A percentile compares a stretch with the other conserved stretches of the same genome.
Conservation (phyloP, 306 rosid genomes). For the Lupinus albus region DNA sequence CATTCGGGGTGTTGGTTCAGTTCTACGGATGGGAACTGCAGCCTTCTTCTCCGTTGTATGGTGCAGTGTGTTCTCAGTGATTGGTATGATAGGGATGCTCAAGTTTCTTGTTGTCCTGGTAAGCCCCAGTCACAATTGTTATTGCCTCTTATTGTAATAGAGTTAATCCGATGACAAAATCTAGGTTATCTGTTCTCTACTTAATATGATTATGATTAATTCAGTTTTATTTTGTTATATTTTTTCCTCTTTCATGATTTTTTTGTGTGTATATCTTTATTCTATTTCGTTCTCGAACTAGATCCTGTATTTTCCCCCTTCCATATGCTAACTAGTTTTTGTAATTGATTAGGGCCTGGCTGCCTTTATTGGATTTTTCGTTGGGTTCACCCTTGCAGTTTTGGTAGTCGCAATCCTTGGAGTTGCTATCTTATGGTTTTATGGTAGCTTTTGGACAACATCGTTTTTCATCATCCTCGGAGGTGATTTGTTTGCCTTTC, state of each 20-base stretch:
- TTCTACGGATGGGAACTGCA: constrained; percentile 85
- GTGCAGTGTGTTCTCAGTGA: constrained; percentile 80
- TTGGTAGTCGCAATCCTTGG: constrained; percentile 74
- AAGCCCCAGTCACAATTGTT: constrained; percentile 44
- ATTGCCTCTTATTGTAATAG: constrained; percentile 21
- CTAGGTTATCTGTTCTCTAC: constrained; percentile 6
- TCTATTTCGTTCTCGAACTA: constrained; percentile 25
- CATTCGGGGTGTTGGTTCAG: constrained; percentile 85
- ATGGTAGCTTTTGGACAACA: constrained; percentile 95
- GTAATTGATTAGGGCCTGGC: constrained; percentile 63
- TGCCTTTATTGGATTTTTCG: constrained; percentile 67
- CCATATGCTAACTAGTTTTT: constrained; percentile 37
- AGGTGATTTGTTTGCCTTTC: constrained; percentile 63
- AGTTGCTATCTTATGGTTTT: constrained; percentile 78
- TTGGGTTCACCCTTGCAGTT: constrained; percentile 71
- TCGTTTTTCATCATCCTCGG: constrained; percentile 68
- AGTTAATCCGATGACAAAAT: constrained; percentile 11
- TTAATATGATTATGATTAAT: constrained; percentile 3
- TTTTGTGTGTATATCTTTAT: constrained; percentile 29
- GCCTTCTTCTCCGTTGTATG: constrained; percentile 92
- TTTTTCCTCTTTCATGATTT: constrained; percentile 1
- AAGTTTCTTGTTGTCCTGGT: constrained; percentile 83
- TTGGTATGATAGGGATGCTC: constrained; percentile 82
- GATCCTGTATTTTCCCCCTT: constrained; percentile 20
- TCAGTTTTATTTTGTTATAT: constrained; percentile 9